Percentiles rank a stretch among this genome's conserved stretches.
These are phyloP conservation scores for Phytophthora quininea DNA, from an alignment of 352 stramenopile species.

Conservation along the genomic window DNA sequence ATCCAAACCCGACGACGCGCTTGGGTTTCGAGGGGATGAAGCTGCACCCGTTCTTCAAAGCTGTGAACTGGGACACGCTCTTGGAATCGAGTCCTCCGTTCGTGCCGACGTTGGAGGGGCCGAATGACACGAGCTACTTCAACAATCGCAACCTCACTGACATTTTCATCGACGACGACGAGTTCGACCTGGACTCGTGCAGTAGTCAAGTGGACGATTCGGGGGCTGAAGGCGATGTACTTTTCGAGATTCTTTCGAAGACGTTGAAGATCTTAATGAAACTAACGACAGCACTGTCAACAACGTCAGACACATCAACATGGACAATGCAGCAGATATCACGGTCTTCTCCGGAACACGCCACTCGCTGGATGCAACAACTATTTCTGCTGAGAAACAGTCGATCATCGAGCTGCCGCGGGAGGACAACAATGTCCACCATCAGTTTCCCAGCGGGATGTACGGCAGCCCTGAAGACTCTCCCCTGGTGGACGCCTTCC, in stretches of 20 bases:
- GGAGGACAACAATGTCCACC: conserved; percentile 47
- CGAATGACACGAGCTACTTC: conserved; percentile 91
- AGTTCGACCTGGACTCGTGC: conserved; percentile 59
- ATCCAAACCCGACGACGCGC: conserved; percentile 66
- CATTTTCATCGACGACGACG: conserved; percentile 86
- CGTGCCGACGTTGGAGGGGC: conserved; percentile 84
- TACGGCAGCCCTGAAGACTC: conserved; percentile 54
- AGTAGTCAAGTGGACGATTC: conserved; percentile 37
- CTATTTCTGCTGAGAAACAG: conserved; percentile 4
- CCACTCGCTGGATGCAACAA: conserved; percentile 7
- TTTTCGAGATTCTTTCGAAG: neutral
- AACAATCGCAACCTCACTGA: conserved; percentile 89
- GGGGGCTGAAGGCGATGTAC: conserved; percentile 31
- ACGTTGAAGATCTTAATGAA: neutral
- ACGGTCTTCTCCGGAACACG: conserved; percentile 4
- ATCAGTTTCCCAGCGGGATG: conserved; percentile 69
- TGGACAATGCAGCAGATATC: no score
- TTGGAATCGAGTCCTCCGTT: conserved; percentile 83
- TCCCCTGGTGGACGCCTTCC: conserved; percentile 62
- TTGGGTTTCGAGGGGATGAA: conserved; percentile 70
- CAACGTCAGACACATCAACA: neutral
- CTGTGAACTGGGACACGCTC: conserved; percentile 85
- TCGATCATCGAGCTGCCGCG: conserved; percentile 9
- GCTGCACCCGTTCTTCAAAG: conserved; percentile 74
- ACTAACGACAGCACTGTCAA: conserved; percentile 18